These are phyloP conservation scores for Pseudoneurospora amorphoporcata DNA, from an alignment of 495 filamentous ascomycete genomes.

Conservation along the genomic window DNA sequence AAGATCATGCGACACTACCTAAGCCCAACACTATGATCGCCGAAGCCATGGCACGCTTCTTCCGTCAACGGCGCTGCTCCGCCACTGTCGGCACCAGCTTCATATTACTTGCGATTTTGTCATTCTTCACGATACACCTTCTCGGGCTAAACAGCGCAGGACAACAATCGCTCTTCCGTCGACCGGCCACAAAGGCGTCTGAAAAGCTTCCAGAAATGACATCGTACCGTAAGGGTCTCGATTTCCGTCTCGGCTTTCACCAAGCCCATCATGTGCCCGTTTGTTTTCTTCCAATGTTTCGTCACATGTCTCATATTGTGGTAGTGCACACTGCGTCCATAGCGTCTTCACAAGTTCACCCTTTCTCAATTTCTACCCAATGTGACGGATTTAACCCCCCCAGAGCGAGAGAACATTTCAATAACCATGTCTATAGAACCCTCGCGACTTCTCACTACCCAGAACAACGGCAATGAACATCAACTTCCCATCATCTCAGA, in stretches of 20 bases:
- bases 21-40: background rate
- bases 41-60: background rate
- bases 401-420: background rate
- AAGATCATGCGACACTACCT: background rate
- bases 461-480: background rate
- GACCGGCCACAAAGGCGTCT: background rate
- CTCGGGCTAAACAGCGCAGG: background rate
- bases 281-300: background rate
- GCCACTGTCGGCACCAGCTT: background rate
- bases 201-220: background rate
- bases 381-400: background rate
- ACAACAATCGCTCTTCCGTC: background rate
- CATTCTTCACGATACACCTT: background rate
- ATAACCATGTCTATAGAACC: background rate
- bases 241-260: background rate
- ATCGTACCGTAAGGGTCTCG: background rate
- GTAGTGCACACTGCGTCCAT: background rate
- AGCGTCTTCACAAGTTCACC: background rate
- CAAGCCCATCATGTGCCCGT: background rate
- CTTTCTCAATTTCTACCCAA: background rate
- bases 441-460: background rate
- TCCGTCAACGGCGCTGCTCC: background rate
- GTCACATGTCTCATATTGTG: background rate
- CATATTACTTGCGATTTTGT: background rate
- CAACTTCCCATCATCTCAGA: background rate